Conservation (phyloP, 2,329 filamentous ascomycete species). For the Cercospora sp. region DNA sequence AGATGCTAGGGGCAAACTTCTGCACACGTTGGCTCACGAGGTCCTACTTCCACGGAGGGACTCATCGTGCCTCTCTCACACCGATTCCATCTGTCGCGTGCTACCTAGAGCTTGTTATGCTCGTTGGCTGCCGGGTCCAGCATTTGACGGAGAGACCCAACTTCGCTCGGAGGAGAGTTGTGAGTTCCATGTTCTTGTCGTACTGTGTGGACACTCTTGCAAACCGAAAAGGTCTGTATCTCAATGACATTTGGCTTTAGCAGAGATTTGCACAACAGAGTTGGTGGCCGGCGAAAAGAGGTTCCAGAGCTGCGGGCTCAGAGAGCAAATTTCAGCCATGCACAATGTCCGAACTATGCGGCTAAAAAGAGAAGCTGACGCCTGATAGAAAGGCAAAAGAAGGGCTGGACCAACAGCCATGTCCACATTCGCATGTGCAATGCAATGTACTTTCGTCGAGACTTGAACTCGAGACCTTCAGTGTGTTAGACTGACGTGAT, state of each 20-base stretch:
- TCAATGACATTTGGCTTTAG: background rate
- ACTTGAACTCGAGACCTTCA: conserved; percentile 13
- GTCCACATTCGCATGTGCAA: background rate
- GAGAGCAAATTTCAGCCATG: background rate
- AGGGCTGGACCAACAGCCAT: background rate
- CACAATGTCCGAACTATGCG: background rate
- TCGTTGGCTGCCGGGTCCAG: background rate
- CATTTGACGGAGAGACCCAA: background rate
- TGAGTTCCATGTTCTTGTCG: background rate
- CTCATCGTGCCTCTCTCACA: background rate
- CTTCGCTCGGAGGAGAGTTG: background rate
- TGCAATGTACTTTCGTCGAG: conserved; percentile 7
- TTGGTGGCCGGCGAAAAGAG: background rate
- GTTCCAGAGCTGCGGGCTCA: background rate
- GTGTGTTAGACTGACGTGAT: conserved; percentile 49
- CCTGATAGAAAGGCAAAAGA: background rate
- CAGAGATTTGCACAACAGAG: background rate
- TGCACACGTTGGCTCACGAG: background rate
- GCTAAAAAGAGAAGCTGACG: background rate
- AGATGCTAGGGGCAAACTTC: background rate
- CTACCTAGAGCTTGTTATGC: background rate
- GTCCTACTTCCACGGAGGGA: background rate
- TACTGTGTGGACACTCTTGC: background rate
- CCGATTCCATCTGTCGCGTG: background rate
- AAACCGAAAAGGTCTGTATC: background rate